Percentiles rank a stretch among this genome's conserved stretches.
Conservation (phyloP, 805 yeast genomes). For the Pichia sporocuriosa region DNA sequence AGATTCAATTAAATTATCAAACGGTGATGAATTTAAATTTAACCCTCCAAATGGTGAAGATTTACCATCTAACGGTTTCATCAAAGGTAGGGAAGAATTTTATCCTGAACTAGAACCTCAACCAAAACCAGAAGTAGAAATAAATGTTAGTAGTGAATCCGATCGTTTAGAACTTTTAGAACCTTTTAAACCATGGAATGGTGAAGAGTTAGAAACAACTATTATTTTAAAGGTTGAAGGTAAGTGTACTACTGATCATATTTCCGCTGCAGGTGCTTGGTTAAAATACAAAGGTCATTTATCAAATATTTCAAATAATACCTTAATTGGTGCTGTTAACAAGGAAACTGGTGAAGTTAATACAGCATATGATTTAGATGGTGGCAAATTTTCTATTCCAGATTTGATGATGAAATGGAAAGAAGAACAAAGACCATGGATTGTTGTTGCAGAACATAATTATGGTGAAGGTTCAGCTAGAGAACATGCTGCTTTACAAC, state of each 20-base stretch:
- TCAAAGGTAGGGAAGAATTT: slow-evolving; percentile 63
- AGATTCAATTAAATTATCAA: slow-evolving; percentile 78
- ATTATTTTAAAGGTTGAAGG: slow-evolving; percentile 91
- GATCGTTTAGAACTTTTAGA: slow-evolving; percentile 87
- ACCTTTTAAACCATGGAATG: slow-evolving; percentile 84
- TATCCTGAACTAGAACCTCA: slow-evolving; percentile 52
- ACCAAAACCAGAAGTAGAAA: slow-evolving; percentile 44
- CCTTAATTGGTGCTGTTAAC: slow-evolving; percentile 93
- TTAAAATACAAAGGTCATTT: slow-evolving; percentile 96
- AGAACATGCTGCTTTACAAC: slow-evolving; percentile 97
- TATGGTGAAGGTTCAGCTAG: slow-evolving; percentile 99
- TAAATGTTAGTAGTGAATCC: slow-evolving; percentile 68
- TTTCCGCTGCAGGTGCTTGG: slow-evolving; percentile 99
- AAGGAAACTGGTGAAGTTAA: slow-evolving; percentile 96
- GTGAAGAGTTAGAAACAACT: slow-evolving; percentile 69
- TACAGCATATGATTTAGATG: slow-evolving; percentile 80
- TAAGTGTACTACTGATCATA: slow-evolving; percentile 97
- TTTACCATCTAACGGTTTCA: slow-evolving; percentile 85
- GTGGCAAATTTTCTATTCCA: slow-evolving; percentile 75
- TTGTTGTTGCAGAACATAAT: slow-evolving; percentile 94
- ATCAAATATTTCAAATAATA: slow-evolving; percentile 91
- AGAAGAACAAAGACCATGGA: slow-evolving; percentile 77
- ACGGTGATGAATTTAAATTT: slow-evolving; percentile 87
- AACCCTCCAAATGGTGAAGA: slow-evolving; percentile 85
- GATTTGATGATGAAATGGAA: slow-evolving; percentile 96